These are phyloP conservation scores for Pseudogymnoascus pannorum DNA, from an alignment of 2,329 filamentous ascomycete genomes.

Conservation along the genomic window DNA sequence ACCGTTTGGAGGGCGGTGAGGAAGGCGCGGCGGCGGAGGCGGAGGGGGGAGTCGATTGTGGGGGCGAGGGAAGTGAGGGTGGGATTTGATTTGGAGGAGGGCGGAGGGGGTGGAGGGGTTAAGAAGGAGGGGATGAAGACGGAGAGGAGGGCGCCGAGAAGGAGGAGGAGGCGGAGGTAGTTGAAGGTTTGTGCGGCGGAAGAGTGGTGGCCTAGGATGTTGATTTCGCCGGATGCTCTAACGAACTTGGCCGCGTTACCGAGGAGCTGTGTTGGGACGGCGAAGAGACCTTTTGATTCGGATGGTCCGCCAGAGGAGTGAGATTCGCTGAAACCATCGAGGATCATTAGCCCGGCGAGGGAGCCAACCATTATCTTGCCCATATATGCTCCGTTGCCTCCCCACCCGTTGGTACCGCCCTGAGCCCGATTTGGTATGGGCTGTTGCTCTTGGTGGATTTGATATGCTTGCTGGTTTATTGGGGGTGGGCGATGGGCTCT, in stretches of 20 bases:
- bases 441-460: constrained; percentile 25
- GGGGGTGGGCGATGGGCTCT: constrained; percentile 21
- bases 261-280: constrained; percentile 54
- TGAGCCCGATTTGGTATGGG: constrained; percentile 48
- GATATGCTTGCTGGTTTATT: constrained; percentile 27
- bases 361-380: constrained; percentile 89
- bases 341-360: constrained; percentile 82
- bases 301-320: constrained; percentile 49
- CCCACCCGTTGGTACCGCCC: constrained; percentile 52
- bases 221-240: constrained; percentile 34
- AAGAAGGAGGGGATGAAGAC: constrained; percentile 49
- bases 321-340: constrained; percentile 65
- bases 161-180: constrained; percentile 45
- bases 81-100: constrained; percentile 42
- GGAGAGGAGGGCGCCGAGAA: constrained; percentile 49
- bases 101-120: constrained; percentile 22
- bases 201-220: constrained; percentile 47
- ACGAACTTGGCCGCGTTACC: constrained; percentile 40
- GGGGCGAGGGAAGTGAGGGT: constrained; percentile 49
- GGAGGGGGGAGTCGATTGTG: constrained; percentile 72
- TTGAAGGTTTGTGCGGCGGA: constrained; percentile 39
- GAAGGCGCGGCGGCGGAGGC: constrained; percentile 84
- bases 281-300: constrained; percentile 59
- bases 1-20: constrained; percentile 87
- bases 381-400: constrained; percentile 47